Percentiles rank a stretch among this genome's conserved stretches.
These are phyloP conservation scores for Globisporangium ultimum DNA, from an alignment of 352 stramenopile genomes.

Conservation along the genomic window DNA sequence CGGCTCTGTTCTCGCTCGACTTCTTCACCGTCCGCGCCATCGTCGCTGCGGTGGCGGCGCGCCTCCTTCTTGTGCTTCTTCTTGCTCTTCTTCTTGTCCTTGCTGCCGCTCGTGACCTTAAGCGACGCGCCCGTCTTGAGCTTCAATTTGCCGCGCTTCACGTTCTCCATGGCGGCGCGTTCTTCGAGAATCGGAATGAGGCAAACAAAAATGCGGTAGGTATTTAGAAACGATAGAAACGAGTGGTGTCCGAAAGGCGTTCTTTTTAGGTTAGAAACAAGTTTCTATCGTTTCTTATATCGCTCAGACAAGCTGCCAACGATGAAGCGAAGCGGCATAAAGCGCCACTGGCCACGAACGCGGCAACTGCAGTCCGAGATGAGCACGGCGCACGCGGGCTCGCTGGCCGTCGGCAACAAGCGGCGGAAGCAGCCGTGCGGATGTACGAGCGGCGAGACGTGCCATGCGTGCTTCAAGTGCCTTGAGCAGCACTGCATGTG, in stretches of 20 bases:
- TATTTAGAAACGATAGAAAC: conserved; percentile 11
- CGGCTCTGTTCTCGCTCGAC: conserved; percentile 14
- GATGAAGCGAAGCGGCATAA: conserved; percentile 5
- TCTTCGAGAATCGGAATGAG: background rate
- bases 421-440: conserved; percentile 32
- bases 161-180: conserved; percentile 57
- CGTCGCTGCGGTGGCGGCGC: conserved; percentile 1
- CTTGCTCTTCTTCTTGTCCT: conserved; percentile 59
- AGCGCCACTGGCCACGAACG: conserved; percentile 4
- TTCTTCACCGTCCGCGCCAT: background rate
- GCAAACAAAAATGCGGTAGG: background rate
- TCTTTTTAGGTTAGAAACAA: conserved; percentile 4
- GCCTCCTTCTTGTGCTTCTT: conserved; percentile 35
- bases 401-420: background rate
- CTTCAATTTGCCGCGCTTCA: conserved; percentile 83
- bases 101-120: conserved; percentile 49
- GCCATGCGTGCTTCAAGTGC: conserved; percentile 49
- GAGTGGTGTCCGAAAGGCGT: background rate
- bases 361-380: background rate
- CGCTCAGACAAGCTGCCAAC: background rate
- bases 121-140: conserved; percentile 65
- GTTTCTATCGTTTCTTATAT: conserved; percentile 16
- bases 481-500: conserved; percentile 62
- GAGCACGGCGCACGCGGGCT: too few relatives aligned
- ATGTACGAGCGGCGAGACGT: conserved; percentile 45